These are phyloP conservation scores for Fusarium cyanostomum DNA, from an alignment of 2,329 filamentous ascomycete species.

Conservation along the genomic window DNA sequence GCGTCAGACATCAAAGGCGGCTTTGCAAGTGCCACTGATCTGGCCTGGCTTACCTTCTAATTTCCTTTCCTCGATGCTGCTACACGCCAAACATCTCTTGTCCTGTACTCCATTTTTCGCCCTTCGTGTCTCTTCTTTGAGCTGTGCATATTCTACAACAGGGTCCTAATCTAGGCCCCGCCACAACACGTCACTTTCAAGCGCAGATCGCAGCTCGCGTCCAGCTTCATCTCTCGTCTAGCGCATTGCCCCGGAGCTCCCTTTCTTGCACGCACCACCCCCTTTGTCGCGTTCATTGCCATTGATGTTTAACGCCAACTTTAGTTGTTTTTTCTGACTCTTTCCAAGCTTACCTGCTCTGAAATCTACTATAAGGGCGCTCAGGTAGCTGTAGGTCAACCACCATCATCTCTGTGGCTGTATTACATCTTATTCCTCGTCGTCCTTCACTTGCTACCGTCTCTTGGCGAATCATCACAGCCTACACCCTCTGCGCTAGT, in stretches of 20 bases:
- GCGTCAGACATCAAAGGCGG: neutral
- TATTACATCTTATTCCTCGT: conserved; percentile 10
- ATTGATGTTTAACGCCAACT: conserved; percentile 11
- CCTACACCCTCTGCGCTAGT: neutral
- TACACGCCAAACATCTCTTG: neutral
- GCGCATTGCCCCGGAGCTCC: conserved; percentile 28
- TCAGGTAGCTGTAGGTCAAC: conserved; percentile 36
- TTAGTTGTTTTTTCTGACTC: conserved; percentile 29
- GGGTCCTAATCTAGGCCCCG: conserved; percentile 38
- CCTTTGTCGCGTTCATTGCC: conserved; percentile 30
- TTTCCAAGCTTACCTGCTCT: conserved; percentile 19
- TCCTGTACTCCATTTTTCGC: conserved; percentile 6
- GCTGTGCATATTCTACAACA: conserved; percentile 26
- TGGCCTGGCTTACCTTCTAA: neutral
- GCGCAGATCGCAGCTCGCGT: conserved; percentile 41
- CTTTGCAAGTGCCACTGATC: neutral
- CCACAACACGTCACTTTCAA: conserved; percentile 44
- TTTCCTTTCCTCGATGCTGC: neutral
- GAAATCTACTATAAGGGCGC: conserved; percentile 16
- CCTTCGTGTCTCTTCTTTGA: conserved; percentile 15
- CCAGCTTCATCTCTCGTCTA: conserved; percentile 36
- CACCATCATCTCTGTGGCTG: conserved; percentile 6
- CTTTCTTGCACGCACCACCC: conserved; percentile 28
- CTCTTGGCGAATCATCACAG: neutral
- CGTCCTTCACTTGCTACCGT: neutral